Evolutionary conservation across 2,329 filamentous ascomycete species (phyloP).

Genomic region (Paramyrothecium roridum): DNA sequence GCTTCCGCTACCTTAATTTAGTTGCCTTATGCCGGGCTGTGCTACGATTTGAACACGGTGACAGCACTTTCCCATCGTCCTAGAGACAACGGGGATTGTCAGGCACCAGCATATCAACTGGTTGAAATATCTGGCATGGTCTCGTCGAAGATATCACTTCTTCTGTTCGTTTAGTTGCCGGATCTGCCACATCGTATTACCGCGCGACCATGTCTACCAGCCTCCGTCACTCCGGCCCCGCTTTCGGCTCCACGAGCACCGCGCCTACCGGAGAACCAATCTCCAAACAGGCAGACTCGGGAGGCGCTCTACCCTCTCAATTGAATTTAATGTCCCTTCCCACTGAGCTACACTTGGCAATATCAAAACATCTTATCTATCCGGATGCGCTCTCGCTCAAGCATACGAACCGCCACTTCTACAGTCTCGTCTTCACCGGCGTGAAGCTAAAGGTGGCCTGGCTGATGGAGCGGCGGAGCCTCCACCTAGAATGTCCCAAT

Average conservation of each 20-base stretch:
- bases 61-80: neutral
- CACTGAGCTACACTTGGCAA: conserved; percentile 64
- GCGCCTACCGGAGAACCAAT: conserved; percentile 3
- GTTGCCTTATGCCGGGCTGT: neutral
- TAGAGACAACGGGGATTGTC: neutral
- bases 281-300: conserved; percentile 17
- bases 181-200: neutral
- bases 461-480: conserved; percentile 60
- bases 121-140: no score
- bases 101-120: neutral
- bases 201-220: neutral
- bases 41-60: neutral
- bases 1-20: neutral
- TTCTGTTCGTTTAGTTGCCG: no score
- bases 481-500: conserved; percentile 65
- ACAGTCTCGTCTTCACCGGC: conserved; percentile 61
- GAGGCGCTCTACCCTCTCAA: neutral
- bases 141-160: no score
- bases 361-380: conserved; percentile 59
- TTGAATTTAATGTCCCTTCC: conserved; percentile 48
- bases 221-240: neutral
- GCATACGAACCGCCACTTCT: conserved; percentile 63
- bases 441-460: conserved; percentile 65
- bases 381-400: conserved; percentile 70
- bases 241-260: conserved; percentile 1